phyloP scores from a whole-genome alignment of 129 eudicot genomes.

The Scalesia atractyloides region DNA sequence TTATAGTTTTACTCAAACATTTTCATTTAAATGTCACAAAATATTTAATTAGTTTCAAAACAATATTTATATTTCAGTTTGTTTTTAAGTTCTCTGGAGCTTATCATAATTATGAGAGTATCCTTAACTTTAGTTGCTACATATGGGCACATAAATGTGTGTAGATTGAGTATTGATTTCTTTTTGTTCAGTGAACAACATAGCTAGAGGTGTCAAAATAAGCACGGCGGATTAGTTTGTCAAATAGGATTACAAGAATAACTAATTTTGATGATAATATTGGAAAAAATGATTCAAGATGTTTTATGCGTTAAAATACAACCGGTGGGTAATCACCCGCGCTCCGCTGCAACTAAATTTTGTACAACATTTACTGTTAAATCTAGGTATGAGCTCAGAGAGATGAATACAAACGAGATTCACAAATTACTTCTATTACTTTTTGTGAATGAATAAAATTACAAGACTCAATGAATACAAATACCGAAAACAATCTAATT shows the following conservation, averaged over 20 bases:
- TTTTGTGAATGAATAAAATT: no score
- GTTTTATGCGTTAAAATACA: background rate
- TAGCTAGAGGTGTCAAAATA: background rate
- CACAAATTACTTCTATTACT: no score
- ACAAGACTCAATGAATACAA: no score
- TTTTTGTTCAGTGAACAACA: background rate
- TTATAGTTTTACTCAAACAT: background rate
- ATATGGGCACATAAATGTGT: background rate
- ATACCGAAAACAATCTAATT: no score
- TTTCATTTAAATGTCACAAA: background rate
- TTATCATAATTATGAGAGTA: background rate
- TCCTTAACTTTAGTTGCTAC: conserved; percentile 10
- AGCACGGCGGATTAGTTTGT: background rate
- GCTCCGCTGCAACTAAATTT: no score
- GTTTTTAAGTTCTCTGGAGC: background rate
- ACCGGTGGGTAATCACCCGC: no score
- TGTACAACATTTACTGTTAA: no score
- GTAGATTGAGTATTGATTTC: background rate
- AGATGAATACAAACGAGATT: no score
- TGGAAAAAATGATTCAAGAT: background rate
- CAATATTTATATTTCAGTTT: background rate
- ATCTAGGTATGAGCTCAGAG: no score
- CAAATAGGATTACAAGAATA: background rate
- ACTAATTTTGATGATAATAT: background rate
- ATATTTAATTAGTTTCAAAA: background rate